Base-by-base conservation (phyloP, 352 stramenopile genomes). In the Phytophthora brassicae region DNA sequence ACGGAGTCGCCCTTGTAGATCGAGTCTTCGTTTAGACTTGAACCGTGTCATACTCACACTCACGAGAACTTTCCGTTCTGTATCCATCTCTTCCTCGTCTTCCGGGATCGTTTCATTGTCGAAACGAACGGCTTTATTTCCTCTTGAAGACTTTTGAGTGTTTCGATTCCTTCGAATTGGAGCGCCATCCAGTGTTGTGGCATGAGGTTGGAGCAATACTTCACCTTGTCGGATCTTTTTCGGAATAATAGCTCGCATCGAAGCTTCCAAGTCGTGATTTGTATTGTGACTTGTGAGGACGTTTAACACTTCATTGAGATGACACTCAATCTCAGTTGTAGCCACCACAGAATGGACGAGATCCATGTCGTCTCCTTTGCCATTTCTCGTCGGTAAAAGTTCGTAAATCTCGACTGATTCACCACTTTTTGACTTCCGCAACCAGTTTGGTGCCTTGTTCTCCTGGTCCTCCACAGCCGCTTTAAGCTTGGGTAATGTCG, bases 221-320 rank as follows among this genome's bases (percentile, higher is more conserved):
- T 76, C 64, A 2, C 68, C 68, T n/a, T 73, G 64, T 33, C 64
- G 54, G 31, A 76, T 76, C 12, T 70, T 72, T 39, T 70, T 76
- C 11, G 63, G 58, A 36, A 70, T 65, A 20, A 89, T 65, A 0
- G 73, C 71, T 23, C 56, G 33, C 75, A 86, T 84, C 7, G 77
- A 74, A 0, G 70, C 66, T 47, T 86, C 70, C 44, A 81, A 76
- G 31, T 78, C 70, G 36, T 69, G 61, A 49, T 74, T 75, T 2
- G 64, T 73, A 17, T 82, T 63, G n/a, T 69, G 74, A n/a, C 68
- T 73, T 4, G 72, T 75, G 3, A 89, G 64, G 7, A 86, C 75
- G 19, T 84, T 89, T 12, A 89, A 50, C 24, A 89, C 75, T 26
- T 89, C 79, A 39, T 86, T 86, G n/a, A 89, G 39, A 54, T 86